phyloP scores from a whole-genome alignment of 805 yeast genomes.

The Kodamaea laetipori region DNA sequence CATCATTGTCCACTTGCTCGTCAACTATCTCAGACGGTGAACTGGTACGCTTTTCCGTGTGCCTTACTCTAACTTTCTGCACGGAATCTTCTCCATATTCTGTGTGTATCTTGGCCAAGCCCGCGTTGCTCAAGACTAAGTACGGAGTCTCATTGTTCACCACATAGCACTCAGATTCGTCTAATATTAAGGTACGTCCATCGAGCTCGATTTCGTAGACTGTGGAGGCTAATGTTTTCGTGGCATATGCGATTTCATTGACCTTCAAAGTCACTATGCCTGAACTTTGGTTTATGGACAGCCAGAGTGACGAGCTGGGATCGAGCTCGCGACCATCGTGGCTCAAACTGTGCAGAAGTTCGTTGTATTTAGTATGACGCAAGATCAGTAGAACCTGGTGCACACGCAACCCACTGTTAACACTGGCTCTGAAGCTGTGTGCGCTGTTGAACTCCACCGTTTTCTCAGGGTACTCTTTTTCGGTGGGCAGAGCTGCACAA shows the following conservation, averaged over 20 bases:
- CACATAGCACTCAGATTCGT: constrained; percentile 45
- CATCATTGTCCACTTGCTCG: neutral
- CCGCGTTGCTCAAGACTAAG: constrained; percentile 40
- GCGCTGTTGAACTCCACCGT: constrained; percentile 6
- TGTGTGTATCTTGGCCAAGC: constrained; percentile 28
- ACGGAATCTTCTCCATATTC: constrained; percentile 7
- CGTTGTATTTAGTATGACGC: constrained; percentile 1
- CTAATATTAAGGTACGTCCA: constrained; percentile 17
- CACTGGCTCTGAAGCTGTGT: neutral
- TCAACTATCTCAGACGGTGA: neutral
- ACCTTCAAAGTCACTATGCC: neutral
- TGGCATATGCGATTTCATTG: neutral
- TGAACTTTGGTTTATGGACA: neutral
- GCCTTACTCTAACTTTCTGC: constrained; percentile 1
- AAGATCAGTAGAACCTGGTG: constrained; percentile 11
- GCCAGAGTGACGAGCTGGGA: neutral
- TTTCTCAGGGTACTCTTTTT: neutral
- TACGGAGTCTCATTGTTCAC: constrained; percentile 42
- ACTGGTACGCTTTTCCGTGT: neutral
- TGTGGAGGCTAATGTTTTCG: neutral
- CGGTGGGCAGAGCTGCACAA: constrained; percentile 4
- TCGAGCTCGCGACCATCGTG: neutral
- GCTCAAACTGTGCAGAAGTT: neutral
- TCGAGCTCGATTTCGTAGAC: neutral
- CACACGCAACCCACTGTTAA: constrained; percentile 7